Evolutionary conservation across 495 filamentous ascomycete genomes (phyloP), one percentile per base, ranked within the genome.

Genomic region (Parachaetomium inaequale): DNA sequence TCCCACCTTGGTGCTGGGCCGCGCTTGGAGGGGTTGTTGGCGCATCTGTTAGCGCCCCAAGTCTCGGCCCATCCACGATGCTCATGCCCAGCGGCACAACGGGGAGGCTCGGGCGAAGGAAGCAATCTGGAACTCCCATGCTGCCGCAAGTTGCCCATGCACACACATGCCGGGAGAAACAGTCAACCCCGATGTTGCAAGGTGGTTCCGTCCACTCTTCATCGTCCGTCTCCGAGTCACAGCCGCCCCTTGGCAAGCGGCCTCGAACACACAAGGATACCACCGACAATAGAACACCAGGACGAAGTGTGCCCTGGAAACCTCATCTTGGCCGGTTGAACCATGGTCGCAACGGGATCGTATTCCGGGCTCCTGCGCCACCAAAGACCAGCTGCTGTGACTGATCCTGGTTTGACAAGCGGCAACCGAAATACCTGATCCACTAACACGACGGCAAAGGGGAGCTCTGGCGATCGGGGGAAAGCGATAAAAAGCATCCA

Each of bases 401-500:
- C 21, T 55, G 64, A 64, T 42, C 68, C 61, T 61, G 54, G 58
- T 57, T 49, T 58, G 52, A 61, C 53, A 42, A 63, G 60, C 45
- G 31, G 51, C 42, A 42, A 59, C 58, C 38, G 51, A 50, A 21
- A 25, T 40, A 21, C 70, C 29, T 69, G 58, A 32, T 53, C 50
- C 69, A 53, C 63, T 73, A 73, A 73, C 69, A 71, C 28, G 17
- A 32, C 43, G 3, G 42, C 17, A 59, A 52, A 28, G 46, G 29
- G 36, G 31, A 64, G 51, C 49, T 47, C 32, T 61, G 45, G 32
- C 49, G 51, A 55, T 55, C 50, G 50, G 34, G 28, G 23, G 40
- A 52, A 51, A 14, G 63, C 51, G 63, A 67, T 43, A 69, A 71
- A n/a, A 71, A 65, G 62, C 66, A 69, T 66, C 63, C 63, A 63